phyloP scores from a whole-genome alignment of 208 protist genomes.

The Leishmania major region DNA sequence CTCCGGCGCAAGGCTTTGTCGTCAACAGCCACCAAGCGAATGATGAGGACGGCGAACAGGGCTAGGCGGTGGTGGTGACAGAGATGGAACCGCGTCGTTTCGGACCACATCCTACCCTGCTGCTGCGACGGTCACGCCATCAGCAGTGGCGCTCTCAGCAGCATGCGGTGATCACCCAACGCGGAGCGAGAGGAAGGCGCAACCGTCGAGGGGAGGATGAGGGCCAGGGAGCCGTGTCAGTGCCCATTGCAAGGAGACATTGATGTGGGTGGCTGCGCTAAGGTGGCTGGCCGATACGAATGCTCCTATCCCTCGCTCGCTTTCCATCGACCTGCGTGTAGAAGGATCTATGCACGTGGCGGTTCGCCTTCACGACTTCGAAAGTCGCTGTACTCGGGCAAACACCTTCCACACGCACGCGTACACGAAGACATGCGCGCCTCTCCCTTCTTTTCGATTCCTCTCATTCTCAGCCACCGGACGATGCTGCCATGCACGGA shows the following conservation, averaged over 20 bases:
- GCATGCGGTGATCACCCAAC: not conserved
- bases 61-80: not conserved
- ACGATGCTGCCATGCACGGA: too few relatives aligned
- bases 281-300: not conserved
- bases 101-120: not conserved
- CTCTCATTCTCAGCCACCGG: not conserved
- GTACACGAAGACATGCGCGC: not conserved
- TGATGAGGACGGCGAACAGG: constrained; percentile 1
- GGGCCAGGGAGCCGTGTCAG: not conserved
- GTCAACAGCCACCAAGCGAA: constrained; percentile 1
- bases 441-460: not conserved
- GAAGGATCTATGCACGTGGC: not conserved
- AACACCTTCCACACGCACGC: not conserved
- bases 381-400: not conserved
- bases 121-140: not conserved
- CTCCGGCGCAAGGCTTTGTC: not conserved
- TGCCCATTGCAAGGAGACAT: not conserved
- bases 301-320: not conserved
- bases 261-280: not conserved
- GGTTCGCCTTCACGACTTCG: not conserved
- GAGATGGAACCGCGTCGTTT: not conserved
- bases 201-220: not conserved
- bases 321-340: not conserved
- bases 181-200: not conserved
- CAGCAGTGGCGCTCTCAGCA: not conserved